phyloP scores from a whole-genome alignment of 2,329 filamentous ascomycete species.

The Verticillium isaacii region DNA sequence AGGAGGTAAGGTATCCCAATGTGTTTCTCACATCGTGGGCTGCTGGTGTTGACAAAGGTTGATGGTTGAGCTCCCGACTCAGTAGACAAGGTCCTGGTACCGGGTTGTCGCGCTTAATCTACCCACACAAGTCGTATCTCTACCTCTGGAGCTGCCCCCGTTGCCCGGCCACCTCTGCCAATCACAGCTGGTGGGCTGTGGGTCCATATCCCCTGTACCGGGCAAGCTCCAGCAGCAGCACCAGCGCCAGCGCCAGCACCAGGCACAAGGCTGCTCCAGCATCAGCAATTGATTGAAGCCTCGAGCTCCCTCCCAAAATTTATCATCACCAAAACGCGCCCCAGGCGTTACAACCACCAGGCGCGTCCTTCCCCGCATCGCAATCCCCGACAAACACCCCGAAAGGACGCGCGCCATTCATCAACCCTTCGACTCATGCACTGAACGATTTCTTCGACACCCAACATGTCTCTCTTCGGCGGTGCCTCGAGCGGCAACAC shows the following conservation, averaged over 20 bases:
- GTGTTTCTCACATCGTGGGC: no score
- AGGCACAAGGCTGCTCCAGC: constrained; percentile 1
- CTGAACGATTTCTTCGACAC: background rate
- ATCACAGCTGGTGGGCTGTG: constrained; percentile 5
- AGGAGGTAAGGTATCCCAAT: no score
- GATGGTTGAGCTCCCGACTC: no score
- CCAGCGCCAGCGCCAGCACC: background rate
- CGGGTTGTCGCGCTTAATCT: background rate
- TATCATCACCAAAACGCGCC: background rate
- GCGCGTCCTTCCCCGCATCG: background rate
- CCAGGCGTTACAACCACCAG: background rate
- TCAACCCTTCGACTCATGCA: background rate
- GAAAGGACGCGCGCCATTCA: background rate
- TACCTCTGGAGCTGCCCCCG: background rate
- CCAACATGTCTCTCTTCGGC: constrained; percentile 14
- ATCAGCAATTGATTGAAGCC: background rate
- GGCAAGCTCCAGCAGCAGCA: background rate
- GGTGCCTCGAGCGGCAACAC: constrained; percentile 11
- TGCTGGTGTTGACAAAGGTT: no score
- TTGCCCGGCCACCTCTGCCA: constrained; percentile 12
- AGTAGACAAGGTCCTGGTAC: background rate
- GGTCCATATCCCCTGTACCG: constrained; percentile 1
- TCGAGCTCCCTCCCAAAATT: background rate
- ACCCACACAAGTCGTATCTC: background rate
- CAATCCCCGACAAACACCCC: background rate